Percentiles rank a stretch among this genome's conserved stretches.
Conservation (phyloP, 2,329 filamentous ascomycete genomes). For the Lasiodiplodia citricola region DNA sequence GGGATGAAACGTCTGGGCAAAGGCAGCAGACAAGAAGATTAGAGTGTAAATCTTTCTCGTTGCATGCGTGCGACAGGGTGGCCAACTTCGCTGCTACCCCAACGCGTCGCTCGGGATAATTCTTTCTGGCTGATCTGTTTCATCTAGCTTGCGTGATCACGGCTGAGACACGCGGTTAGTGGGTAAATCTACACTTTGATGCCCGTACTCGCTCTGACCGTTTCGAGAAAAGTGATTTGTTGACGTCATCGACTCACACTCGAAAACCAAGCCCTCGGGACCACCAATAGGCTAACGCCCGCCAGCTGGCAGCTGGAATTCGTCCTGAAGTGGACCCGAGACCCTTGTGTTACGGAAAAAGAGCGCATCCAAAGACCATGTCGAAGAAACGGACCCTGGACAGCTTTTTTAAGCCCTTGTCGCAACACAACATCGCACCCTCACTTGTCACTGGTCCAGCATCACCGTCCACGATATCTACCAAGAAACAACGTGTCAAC, state of each 20-base stretch:
- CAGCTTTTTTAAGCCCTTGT: constrained; percentile 66
- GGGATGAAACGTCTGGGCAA: constrained; percentile 1
- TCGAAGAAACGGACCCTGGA: constrained; percentile 68
- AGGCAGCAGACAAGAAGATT: background rate
- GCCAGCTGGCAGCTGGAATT: background rate
- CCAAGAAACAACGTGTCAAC: constrained; percentile 28
- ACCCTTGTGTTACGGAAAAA: background rate
- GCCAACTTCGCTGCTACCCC: background rate
- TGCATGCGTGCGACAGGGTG: constrained; percentile 19
- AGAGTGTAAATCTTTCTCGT: constrained; percentile 3
- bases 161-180: constrained; percentile 7
- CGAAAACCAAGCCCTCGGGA: background rate
- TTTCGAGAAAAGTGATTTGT: constrained; percentile 10
- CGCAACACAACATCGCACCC: constrained; percentile 32
- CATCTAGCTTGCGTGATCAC: constrained; percentile 20
- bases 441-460: background rate
- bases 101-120: background rate
- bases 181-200: background rate
- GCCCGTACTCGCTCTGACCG: background rate
- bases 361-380: constrained; percentile 2
- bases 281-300: background rate
- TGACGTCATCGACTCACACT: constrained; percentile 20
- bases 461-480: background rate
- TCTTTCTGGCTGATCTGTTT: constrained; percentile 14
- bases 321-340: background rate